Evolutionary conservation across 129 eudicot genomes (phyloP).

Genomic region (Glebionis coronaria): DNA sequence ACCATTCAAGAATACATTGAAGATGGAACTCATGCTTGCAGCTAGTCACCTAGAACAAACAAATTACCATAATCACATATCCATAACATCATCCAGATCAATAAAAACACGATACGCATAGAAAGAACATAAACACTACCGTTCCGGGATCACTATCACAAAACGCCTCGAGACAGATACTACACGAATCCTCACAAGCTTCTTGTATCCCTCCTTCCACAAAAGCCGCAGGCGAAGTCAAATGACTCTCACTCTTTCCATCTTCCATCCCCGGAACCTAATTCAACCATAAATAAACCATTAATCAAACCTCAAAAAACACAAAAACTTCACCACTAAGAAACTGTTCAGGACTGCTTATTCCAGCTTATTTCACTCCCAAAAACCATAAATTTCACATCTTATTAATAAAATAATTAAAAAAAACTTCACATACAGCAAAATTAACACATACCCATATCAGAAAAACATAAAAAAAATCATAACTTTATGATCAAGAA

Average conservation of each 20-base stretch:
- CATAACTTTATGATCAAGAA: slow-evolving; percentile 18
- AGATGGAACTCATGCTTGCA: slow-evolving; percentile 92
- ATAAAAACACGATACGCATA: not conserved
- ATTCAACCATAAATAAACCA: slow-evolving; percentile 5
- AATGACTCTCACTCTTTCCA: slow-evolving; percentile 48
- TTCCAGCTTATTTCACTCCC: too few species aligned
- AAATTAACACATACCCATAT: slow-evolving; percentile 21
- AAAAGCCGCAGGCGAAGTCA: slow-evolving; percentile 81
- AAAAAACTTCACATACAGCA: not conserved
- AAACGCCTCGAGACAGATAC: slow-evolving; percentile 83
- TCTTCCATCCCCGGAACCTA: slow-evolving; percentile 41
- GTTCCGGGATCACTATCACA: slow-evolving; percentile 67
- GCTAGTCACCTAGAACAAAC: slow-evolving; percentile 49
- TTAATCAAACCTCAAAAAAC: too few species aligned
- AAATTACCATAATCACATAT: not conserved
- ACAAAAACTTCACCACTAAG: too few species aligned
- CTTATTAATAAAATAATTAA: too few species aligned
- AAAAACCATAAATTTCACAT: not conserved
- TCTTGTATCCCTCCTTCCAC: slow-evolving; percentile 89
- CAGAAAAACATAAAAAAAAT: slow-evolving; percentile 5
- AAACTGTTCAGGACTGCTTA: too few species aligned
- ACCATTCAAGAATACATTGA: slow-evolving; percentile 92
- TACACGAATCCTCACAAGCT: slow-evolving; percentile 86
- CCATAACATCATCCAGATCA: slow-evolving; percentile 4
- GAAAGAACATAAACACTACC: slow-evolving; percentile 25